Evolutionary conservation across 2,329 filamentous ascomycete genomes (phyloP), one percentile per base, ranked within the genome.

Genomic region (Aureobasidium zeae): DNA sequence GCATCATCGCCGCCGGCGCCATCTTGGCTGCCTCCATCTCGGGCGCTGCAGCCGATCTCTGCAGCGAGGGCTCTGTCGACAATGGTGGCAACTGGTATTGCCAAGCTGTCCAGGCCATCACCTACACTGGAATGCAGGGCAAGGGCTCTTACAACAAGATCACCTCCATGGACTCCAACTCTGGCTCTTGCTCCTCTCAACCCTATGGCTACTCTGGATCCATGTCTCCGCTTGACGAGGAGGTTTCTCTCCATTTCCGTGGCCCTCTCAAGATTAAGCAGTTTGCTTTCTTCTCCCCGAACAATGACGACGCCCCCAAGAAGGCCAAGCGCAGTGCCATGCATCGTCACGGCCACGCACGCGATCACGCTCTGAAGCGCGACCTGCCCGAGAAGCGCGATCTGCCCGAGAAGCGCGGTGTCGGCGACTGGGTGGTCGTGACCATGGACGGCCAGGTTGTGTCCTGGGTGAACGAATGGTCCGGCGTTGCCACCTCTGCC

Each of bases 191-290:
- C 60, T 53, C 63, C 5, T 75, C 69, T 49, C 59, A 67, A 26
- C 63, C 69, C 12, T 64, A 72, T 48, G 46, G 59, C 1, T 86
- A 78, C 55, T 67, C 63, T 9, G 81, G 82, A 11, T 66, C 72
- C 29, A 64, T 85, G 39, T 73, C 79, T 20, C 83, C 83, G 5
- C 69, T 86, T 24, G 71, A 83, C 49, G 77, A 83, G 57, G 81
- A 82, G 65, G 68, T 87, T 21, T 84, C 81, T 1, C 62, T 85
- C 49, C 79, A 86, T 58, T 70, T 87, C 56, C 79, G 83, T 52
- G 84, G 83, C 3, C 83, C 83, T 1, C 60, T 84, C 52, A 64
- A 73, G 28, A 58, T 88, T 22, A 77, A 76, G 56, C 72, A 83
- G 52, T 69, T 86, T 44, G 83, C 81, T 9, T 77, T 79, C 44